Base-by-base conservation (phyloP, 352 stramenopile species). In the Globisporangium orthogonon region DNA sequence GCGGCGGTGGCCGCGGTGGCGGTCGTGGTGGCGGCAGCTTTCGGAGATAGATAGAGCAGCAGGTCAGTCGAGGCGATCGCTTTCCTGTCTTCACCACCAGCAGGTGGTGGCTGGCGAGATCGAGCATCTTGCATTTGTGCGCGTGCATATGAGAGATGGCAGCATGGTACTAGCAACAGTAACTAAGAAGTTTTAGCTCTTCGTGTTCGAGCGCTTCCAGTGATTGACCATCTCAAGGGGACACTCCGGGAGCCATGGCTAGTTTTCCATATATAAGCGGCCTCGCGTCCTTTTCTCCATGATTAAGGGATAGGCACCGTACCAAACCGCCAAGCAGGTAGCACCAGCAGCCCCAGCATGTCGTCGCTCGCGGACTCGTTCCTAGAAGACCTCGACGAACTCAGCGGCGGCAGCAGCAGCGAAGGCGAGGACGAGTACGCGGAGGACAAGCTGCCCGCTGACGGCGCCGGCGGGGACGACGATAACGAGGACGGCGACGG, bases 321-420 rank as follows among this genome's bases (percentile, higher is more conserved):
- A n/a, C n/a, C n/a, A n/a, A n/a, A n/a, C 17, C 30, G 31, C 50
- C 28, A 62, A 23, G 11, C 35, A 33, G 51, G 7, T 15, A 44
- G 52, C 37, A 17, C 39, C 7, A 56, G 29, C 41, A 49, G 35
- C 13, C n/a, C 4, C 14, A 60, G 70, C n/a, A 94, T 94, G 84
- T 79, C 80, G 58, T 89, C 87, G 49, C 68, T 96, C 7, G 87
- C 87, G 6, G 87, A 93, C 63, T 94, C 86, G 35, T 96, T 96
- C 65, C 68, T 96, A 17, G 87, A 94, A 60, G 87, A 96, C 67
- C 70, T 96, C 43, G 87, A 96, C 61, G 83, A 95, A 58, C 83
- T 96, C 31, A 91, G 86, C 61, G 85, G 77, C 9, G 78, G 76
- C 17, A 92, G 83, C 63, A 84, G 81, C 58, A 77, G 79, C 23